phyloP scores from a whole-genome alignment of 768 basidiomycete genomes.

The Steccherinum ochraceum region DNA sequence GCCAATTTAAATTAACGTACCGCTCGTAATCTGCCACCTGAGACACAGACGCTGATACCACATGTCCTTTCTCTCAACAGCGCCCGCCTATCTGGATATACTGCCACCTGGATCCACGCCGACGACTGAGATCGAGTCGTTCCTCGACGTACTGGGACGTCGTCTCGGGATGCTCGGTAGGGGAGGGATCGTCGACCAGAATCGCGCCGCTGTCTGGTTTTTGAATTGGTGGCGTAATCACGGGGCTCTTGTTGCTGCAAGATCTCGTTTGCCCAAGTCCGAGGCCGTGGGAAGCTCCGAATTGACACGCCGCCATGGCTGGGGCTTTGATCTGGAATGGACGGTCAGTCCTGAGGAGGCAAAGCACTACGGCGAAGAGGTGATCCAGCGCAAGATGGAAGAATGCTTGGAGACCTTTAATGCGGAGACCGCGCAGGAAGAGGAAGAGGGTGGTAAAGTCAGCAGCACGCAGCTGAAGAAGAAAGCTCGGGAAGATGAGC shows the following conservation, averaged over 20 bases:
- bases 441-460: slow-evolving; percentile 47
- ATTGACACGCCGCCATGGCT: slow-evolving; percentile 44
- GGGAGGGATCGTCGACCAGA: slow-evolving; percentile 65
- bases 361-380: slow-evolving; percentile 18
- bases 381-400: slow-evolving; percentile 66
- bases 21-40: not conserved
- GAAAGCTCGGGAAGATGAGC: slow-evolving; percentile 34
- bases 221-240: slow-evolving; percentile 84
- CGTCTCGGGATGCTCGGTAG: slow-evolving; percentile 80
- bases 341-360: slow-evolving; percentile 13
- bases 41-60: not conserved
- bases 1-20: slow-evolving; percentile 1
- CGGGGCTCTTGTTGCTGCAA: slow-evolving; percentile 52
- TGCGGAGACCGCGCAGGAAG: slow-evolving; percentile 37
- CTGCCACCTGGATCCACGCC: slow-evolving; percentile 50
- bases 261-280: slow-evolving; percentile 25
- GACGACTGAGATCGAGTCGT: slow-evolving; percentile 52
- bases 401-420: slow-evolving; percentile 55
- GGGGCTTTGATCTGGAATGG: slow-evolving; percentile 89
- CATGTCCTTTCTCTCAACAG: slow-evolving; percentile 27
- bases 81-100: slow-evolving; percentile 63
- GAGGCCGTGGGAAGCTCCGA: not conserved
- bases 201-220: slow-evolving; percentile 75
- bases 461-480: slow-evolving; percentile 74
- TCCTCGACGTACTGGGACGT: slow-evolving; percentile 62